These are phyloP conservation scores for Wakefieldia striispora DNA, from an alignment of 768 basidiomycete species.

Conservation along the genomic window DNA sequence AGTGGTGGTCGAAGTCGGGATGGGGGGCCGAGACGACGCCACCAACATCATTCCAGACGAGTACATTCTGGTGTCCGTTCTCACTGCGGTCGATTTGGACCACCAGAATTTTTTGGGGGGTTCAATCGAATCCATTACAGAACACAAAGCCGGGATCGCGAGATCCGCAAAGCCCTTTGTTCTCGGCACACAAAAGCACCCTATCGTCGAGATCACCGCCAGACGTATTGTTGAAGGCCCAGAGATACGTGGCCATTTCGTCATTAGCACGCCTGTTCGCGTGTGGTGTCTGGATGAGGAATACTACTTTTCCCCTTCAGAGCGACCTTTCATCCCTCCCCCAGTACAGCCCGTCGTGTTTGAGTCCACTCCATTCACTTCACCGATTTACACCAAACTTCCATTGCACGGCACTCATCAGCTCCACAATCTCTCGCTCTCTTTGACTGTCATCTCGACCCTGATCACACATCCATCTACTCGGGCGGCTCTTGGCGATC, in stretches of 20 bases:
- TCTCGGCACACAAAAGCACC: constrained; percentile 59
- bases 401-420: constrained; percentile 83
- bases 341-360: constrained; percentile 43
- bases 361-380: constrained; percentile 41
- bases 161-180: constrained; percentile 60
- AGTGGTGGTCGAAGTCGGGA: constrained; percentile 87
- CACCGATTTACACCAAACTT: constrained; percentile 48
- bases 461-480: constrained; percentile 44
- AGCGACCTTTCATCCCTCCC: constrained; percentile 32
- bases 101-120: constrained; percentile 88
- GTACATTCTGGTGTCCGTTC: constrained; percentile 69
- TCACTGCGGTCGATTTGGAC: constrained; percentile 89
- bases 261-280: constrained; percentile 34
- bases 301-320: constrained; percentile 33
- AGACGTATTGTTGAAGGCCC: constrained; percentile 38
- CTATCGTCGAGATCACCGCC: constrained; percentile 46
- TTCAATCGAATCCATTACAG: constrained; percentile 70
- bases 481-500: constrained; percentile 13
- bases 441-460: constrained; percentile 58
- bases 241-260: constrained; percentile 40
- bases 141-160: constrained; percentile 82
- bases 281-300: constrained; percentile 34
- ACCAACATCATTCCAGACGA: constrained; percentile 84
- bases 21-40: constrained; percentile 91
- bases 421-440: constrained; percentile 75